phyloP scores from a whole-genome alignment of 306 rosid species.

The Dalbergia oliveri region DNA sequence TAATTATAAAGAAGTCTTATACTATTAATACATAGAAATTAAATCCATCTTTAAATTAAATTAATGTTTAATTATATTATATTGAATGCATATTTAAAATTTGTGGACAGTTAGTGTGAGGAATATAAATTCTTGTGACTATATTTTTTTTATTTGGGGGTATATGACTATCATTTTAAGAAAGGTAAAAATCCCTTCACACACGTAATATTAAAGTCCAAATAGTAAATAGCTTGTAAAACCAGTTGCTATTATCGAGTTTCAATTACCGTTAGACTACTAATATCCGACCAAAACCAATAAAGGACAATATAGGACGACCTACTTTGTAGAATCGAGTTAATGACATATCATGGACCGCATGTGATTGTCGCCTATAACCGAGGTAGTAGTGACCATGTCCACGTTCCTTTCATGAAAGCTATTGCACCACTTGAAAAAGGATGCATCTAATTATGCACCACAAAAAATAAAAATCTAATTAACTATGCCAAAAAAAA shows the following conservation, averaged over 20 bases:
- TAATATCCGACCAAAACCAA: background rate
- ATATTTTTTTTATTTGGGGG: too few relatives aligned
- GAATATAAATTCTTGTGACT: too few relatives aligned
- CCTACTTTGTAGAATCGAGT: conserved; percentile 37
- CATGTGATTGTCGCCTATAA: conserved; percentile 45
- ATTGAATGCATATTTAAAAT: too few relatives aligned
- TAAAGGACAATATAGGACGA: background rate
- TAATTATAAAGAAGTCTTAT: too few relatives aligned
- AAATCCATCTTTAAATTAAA: too few relatives aligned
- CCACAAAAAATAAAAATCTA: background rate
- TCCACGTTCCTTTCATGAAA: conserved; percentile 53
- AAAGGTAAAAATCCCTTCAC: too few relatives aligned
- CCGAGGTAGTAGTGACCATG: conserved; percentile 39
- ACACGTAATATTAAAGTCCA: too few relatives aligned
- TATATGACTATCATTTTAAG: too few relatives aligned
- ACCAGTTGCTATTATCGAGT: background rate
- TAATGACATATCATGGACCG: conserved; percentile 41
- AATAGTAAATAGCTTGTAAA: background rate
- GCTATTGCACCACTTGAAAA: conserved; percentile 2
- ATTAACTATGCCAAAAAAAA: background rate
- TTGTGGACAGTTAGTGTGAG: too few relatives aligned
- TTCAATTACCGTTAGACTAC: background rate
- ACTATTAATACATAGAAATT: too few relatives aligned
- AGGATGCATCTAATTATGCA: background rate
- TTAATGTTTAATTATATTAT: too few relatives aligned